These are phyloP conservation scores for Fraxinus quadrangulata DNA, from an alignment of 257 asterid genomes.

Conservation along the genomic window DNA sequence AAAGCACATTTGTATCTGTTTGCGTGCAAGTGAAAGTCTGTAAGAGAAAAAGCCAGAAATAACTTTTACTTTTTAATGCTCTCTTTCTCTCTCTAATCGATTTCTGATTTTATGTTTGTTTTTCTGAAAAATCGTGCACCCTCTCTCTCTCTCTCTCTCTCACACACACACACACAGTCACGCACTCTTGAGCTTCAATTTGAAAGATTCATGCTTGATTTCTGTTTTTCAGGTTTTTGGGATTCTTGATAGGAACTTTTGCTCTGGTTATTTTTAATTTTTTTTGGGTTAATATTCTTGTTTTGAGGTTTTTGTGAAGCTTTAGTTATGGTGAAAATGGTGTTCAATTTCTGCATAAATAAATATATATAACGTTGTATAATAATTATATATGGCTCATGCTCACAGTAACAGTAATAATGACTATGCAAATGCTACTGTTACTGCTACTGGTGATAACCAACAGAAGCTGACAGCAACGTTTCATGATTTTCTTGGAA, in stretches of 20 bases:
- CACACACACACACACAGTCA: not conserved
- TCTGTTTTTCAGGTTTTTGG: not conserved
- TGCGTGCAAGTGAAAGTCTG: conserved; percentile 1
- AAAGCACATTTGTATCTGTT: conserved; percentile 47
- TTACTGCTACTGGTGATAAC: conserved; percentile 41
- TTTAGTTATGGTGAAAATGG: conserved; percentile 29
- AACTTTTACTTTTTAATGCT: conserved; percentile 59
- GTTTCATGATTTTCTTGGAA: conserved; percentile 89
- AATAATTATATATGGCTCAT: conserved; percentile 62
- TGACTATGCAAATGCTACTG: conserved; percentile 26
- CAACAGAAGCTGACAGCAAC: conserved; percentile 56
- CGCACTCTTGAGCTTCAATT: conserved; percentile 5
- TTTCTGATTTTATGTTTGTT: conserved; percentile 30
- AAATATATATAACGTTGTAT: conserved; percentile 9
- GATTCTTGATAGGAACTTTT: not conserved
- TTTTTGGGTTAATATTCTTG: conserved; percentile 28
- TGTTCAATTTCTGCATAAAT: conserved; percentile 24
- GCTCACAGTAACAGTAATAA: conserved; percentile 44
- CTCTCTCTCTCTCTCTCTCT: conserved; percentile 11
- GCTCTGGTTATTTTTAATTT: not conserved
- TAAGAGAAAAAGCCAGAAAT: conserved; percentile 39
- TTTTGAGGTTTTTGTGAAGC: conserved; percentile 27
- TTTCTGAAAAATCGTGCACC: conserved; percentile 54
- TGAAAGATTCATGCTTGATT: conserved; percentile 4
- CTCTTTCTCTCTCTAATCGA: conserved; percentile 21